Evolutionary conservation across 495 filamentous ascomycete species (phyloP), one percentile per base, ranked within the genome.

Genomic region (Talaromyces proteolyticus): DNA sequence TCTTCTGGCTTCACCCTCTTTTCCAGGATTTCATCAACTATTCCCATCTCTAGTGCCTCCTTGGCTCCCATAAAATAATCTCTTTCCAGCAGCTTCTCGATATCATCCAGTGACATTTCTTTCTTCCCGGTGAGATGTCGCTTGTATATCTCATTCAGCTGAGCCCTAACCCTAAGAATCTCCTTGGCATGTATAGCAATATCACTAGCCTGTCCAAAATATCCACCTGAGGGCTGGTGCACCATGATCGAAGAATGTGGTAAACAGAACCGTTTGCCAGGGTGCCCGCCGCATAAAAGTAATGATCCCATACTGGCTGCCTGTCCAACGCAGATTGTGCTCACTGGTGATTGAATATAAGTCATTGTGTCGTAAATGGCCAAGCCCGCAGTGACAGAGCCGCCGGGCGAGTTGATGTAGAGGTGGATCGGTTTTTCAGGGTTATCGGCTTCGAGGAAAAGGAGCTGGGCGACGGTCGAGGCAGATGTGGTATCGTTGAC

Each of bases 331-430:
- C 94, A 97, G 54, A 97, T 95, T 3, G 93, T 98, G 38, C 84
- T 86, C 4, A 97, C 89, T 8, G 93, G 89, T 4, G 87, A 87
- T 52, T 82, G 81, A 68, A 98, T 97, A 70, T 97, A 98, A 52
- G 85, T 84, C 92, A 98, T 98, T 44, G 94, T 97, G 66, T 98
- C 93, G 75, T 98, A 98, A 62, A 98, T 96, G 42, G 93, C 91
- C 23, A 98, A 78, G 5, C 93, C 85, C 0, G 89, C 91, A 47
- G 92, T 96, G 36, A 98, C 93, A n/a, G 86, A 89, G 25, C 93
- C 93, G 23, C 93, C 93, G 3, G 94, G 94, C 0, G 89, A 92
- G 68, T 98, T 94, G 68, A 98, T 97, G 69, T 98, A 98, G 56
- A 98, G 87, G 50, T 88, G 90, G 50, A 98, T 96, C 23, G 90